Percentiles rank a stretch among this genome's conserved stretches.
Conservation (phyloP, 1,284 basidiomycete genomes). For the Trichosporon sp. region DNA sequence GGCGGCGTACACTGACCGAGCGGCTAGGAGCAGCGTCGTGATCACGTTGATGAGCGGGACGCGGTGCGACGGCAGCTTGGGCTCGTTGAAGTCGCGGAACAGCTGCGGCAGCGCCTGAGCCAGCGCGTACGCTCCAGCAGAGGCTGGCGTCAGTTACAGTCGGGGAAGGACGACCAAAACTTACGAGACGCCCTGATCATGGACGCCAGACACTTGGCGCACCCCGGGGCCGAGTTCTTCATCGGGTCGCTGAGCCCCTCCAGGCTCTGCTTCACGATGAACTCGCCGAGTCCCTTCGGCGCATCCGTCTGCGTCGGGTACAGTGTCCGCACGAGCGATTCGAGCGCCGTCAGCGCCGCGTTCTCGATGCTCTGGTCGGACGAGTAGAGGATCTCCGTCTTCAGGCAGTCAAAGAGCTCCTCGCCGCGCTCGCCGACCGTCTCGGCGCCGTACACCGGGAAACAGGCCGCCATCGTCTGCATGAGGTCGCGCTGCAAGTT, state of each 20-base stretch:
- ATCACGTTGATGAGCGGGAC: constrained; percentile 69
- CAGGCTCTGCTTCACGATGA: constrained; percentile 77
- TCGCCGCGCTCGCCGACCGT: constrained; percentile 67
- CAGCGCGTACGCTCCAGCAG: constrained; percentile 69
- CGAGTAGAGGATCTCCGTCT: constrained; percentile 92
- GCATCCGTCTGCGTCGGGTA: constrained; percentile 59
- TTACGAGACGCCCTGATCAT: constrained; percentile 74
- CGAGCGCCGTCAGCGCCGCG: constrained; percentile 70
- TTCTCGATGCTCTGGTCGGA: constrained; percentile 72
- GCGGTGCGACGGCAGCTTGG: constrained; percentile 74
- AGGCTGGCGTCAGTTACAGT: constrained; percentile 60
- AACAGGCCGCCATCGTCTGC: constrained; percentile 70
- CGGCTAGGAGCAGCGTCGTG: constrained; percentile 55
- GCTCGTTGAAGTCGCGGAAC: constrained; percentile 72
- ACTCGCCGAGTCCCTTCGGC: constrained; percentile 66
- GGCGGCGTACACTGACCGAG: constrained; percentile 48
- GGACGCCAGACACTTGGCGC: constrained; percentile 75
- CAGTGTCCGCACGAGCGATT: constrained; percentile 71
- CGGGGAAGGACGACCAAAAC: constrained; percentile 42
- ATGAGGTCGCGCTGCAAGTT: constrained; percentile 72
- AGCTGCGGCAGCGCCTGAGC: constrained; percentile 71
- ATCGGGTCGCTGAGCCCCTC: constrained; percentile 80
- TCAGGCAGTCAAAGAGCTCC: constrained; percentile 83
- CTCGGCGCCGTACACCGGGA: constrained; percentile 77
- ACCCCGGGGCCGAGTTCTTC: constrained; percentile 83